Percentiles rank a stretch among this genome's conserved stretches.
These are phyloP conservation scores for Penicillium atrosanguineum DNA, from an alignment of 495 filamentous ascomycete genomes.

Conservation along the genomic window DNA sequence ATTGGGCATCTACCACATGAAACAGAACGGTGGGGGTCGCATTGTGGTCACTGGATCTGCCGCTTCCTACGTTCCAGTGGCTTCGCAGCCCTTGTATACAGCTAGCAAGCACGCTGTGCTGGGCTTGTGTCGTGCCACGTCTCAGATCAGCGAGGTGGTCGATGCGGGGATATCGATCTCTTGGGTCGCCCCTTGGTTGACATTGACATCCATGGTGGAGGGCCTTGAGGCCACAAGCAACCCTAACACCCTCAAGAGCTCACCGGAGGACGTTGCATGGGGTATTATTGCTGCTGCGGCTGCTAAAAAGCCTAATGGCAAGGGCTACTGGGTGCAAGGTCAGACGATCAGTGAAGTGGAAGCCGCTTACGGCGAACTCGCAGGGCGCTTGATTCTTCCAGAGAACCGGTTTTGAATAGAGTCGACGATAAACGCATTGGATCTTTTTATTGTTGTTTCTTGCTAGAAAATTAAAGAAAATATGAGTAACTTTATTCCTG, in stretches of 20 bases:
- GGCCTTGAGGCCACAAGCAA: slow-evolving; percentile 5
- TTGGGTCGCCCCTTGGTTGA: slow-evolving; percentile 23
- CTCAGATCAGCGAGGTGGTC: slow-evolving; percentile 12
- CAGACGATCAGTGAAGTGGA: slow-evolving; percentile 20
- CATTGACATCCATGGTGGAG: slow-evolving; percentile 21
- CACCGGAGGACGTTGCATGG: slow-evolving; percentile 19
- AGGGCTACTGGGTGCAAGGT: slow-evolving; percentile 26
- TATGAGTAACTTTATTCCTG: too few relatives aligned
- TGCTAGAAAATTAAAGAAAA: too few relatives aligned
- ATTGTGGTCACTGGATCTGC: slow-evolving; percentile 21
- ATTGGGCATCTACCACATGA: slow-evolving; percentile 20
- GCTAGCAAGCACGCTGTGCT: slow-evolving; percentile 22
- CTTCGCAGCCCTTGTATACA: slow-evolving; percentile 21
- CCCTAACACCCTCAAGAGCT: slow-evolving; percentile 13
- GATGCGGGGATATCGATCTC: slow-evolving; percentile 17
- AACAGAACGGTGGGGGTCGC: slow-evolving; percentile 12
- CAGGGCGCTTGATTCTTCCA: slow-evolving; percentile 14
- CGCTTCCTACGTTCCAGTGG: slow-evolving; percentile 20
- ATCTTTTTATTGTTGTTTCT: too few relatives aligned
- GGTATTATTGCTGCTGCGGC: slow-evolving; percentile 12
- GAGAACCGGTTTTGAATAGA: slow-evolving; percentile 10
- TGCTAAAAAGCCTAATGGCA: slow-evolving; percentile 14
- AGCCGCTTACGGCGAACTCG: slow-evolving; percentile 18
- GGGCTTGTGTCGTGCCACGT: slow-evolving; percentile 19
- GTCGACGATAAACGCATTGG: too few relatives aligned